Conservation (phyloP, 1,284 basidiomycete species). For the Athelia sp. region DNA sequence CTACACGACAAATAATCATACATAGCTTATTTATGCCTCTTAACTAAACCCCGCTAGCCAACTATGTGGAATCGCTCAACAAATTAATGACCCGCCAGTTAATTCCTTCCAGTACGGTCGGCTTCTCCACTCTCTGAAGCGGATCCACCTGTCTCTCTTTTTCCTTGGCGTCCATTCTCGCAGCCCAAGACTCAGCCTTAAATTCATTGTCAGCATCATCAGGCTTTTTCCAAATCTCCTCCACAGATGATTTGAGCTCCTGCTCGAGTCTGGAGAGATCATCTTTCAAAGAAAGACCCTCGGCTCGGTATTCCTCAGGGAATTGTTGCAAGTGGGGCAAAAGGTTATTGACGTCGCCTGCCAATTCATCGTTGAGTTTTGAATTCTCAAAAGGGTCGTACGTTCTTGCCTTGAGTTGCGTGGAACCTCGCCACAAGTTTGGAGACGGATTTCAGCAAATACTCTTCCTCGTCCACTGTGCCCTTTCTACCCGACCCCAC, state of each 20-base stretch:
- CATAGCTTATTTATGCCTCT: too few species aligned
- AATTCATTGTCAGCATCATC: conserved; percentile 18
- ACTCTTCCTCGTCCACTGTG: conserved; percentile 96
- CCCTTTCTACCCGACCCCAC: conserved; percentile 89
- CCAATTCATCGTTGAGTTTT: not conserved
- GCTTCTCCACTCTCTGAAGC: conserved; percentile 53
- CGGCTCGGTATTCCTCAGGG: conserved; percentile 50
- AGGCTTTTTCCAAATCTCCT: conserved; percentile 56
- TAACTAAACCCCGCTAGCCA: too few species aligned
- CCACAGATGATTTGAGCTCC: conserved; percentile 47
- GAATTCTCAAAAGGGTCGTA: not conserved
- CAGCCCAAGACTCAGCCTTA: conserved; percentile 45
- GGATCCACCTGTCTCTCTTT: conserved; percentile 47
- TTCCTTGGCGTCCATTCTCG: conserved; percentile 57
- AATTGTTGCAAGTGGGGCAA: conserved; percentile 69
- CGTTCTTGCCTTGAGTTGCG: conserved; percentile 58
- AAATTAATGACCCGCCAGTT: not conserved
- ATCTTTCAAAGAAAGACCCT: conserved; percentile 50
- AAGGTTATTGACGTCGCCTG: conserved; percentile 57
- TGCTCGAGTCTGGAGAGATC: conserved; percentile 46
- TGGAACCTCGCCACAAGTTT: conserved; percentile 66
- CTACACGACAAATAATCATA: too few species aligned
- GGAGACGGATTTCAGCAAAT: conserved; percentile 79
- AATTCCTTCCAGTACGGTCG: conserved; percentile 24
- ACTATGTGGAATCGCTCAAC: not conserved